Evolutionary conservation across 306 rosid genomes (phyloP), one percentile per base, ranked within the genome.

Genomic region (Vigna angularis): DNA sequence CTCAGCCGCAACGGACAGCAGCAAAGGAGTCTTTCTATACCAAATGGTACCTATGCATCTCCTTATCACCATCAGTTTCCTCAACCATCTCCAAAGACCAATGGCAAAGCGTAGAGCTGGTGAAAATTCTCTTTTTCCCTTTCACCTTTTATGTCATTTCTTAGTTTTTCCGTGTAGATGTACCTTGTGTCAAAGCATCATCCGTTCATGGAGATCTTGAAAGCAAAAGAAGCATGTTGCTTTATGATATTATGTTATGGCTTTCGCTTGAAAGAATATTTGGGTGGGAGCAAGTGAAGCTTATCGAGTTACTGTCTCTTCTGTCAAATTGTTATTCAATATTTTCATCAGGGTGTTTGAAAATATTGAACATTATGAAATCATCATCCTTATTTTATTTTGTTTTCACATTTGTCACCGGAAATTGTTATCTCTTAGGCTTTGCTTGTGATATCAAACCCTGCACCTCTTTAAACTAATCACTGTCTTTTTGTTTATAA

Each of bases 21-120:
- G 73, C 88, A 86, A 18, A 88, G 95, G 87, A 90, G 93, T 83
- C 93, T 89, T 34, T 92, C 97, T 4, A 85, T 94, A 65, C 87
- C 93, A 42, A 85, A 90, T 57, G 94, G 96, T 47, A 62, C 87
- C 76, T 85, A 89, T 86, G 93, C 96, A 66, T 94, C 98, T 78
- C 98, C 98, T 49, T 92, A 86, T 85, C 98, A 94, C 83, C 93
- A 87, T 75, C 96, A 89, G 75, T 87, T 38, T 80, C 94, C 90
- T 13, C 93, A 86, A 72, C 98, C 72, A 74, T 92, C 97, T 28
- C 98, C 98, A n/a, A 94, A 92, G 81, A 96, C 98, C 49, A 86
- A 84, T 58, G 92, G 80, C 83, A 92, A 90, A 87, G 70, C 90
- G 44, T 92, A 89, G 87, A 81, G 81, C 77, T 73, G 87, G 82